Conservation (phyloP, 106 monocot genomes). For the Phalaenopsis aphrodite region DNA sequence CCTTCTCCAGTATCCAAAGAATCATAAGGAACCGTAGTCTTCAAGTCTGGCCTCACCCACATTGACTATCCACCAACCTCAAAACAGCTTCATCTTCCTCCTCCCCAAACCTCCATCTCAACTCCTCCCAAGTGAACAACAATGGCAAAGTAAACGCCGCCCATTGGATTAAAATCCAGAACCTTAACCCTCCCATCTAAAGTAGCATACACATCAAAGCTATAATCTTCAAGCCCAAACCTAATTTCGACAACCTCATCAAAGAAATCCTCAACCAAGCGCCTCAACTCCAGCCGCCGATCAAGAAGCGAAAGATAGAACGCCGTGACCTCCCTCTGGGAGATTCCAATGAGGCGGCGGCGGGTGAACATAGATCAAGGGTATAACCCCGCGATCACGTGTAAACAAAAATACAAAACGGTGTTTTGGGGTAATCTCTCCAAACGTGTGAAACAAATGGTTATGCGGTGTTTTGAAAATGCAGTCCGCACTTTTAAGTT, state of each 20-base stretch:
- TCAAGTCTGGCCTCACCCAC: constrained; percentile 78
- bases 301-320: constrained; percentile 70
- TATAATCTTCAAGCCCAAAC: constrained; percentile 52
- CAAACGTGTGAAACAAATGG: too few species aligned
- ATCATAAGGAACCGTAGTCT: constrained; percentile 77
- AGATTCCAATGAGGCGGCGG: constrained; percentile 42
- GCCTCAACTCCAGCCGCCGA: constrained; percentile 28
- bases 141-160: constrained; percentile 66
- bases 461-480: too few species aligned
- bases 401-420: too few species aligned
- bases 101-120: constrained; percentile 40
- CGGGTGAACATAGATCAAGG: too few species aligned
- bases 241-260: constrained; percentile 29
- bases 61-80: constrained; percentile 40
- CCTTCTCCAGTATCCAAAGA: constrained; percentile 66
- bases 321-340: constrained; percentile 70
- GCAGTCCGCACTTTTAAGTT: too few species aligned
- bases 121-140: constrained; percentile 79
- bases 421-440: too few species aligned
- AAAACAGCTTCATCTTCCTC: constrained; percentile 18
- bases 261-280: constrained; percentile 46
- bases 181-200: constrained; percentile 52
- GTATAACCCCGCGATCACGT: too few species aligned
- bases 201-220: constrained; percentile 68
- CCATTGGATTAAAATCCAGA: constrained; percentile 91